phyloP scores from a whole-genome alignment of 2,329 filamentous ascomycete species.

The Neonectria neomacrospora region DNA sequence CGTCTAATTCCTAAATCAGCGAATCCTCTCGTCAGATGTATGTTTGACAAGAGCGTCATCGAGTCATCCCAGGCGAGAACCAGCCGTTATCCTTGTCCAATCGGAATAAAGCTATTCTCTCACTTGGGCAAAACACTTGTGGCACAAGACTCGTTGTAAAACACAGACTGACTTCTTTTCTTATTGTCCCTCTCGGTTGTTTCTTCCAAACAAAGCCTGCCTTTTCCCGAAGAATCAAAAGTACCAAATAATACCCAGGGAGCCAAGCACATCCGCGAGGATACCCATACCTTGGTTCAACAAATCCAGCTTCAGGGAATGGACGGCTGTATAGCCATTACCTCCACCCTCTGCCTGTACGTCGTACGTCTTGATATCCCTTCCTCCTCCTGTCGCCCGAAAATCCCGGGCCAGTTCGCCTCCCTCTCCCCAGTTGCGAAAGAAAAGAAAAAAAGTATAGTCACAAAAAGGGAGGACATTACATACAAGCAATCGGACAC shows the following conservation, averaged over 20 bases:
- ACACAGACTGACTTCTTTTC: conserved; percentile 16
- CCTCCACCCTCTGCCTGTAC: conserved; percentile 25
- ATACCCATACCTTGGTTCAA: conserved; percentile 6
- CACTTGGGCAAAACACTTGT: conserved; percentile 1
- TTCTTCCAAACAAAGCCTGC: conserved; percentile 13
- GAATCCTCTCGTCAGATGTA: not conserved
- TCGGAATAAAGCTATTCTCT: not conserved
- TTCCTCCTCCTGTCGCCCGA: conserved; percentile 13
- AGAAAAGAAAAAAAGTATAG: conserved; percentile 34
- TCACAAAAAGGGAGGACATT: conserved; percentile 37
- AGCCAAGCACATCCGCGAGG: conserved; percentile 4
- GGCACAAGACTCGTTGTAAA: conserved; percentile 1
- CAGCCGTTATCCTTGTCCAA: not conserved
- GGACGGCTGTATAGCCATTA: conserved; percentile 39
- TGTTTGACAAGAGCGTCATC: not conserved
- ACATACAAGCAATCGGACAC: conserved; percentile 38
- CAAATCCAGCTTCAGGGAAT: conserved; percentile 28
- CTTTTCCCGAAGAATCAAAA: conserved; percentile 5
- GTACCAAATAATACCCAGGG: conserved; percentile 13
- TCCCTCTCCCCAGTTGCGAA: conserved; percentile 24
- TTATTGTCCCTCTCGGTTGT: not conserved
- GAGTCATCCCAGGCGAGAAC: not conserved
- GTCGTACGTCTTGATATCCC: not conserved
- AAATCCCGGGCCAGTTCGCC: conserved; percentile 27
- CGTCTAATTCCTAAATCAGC: not conserved